These are phyloP conservation scores for Cordyceps militaris DNA, from an alignment of 2,329 filamentous ascomycete species.

Conservation along the genomic window DNA sequence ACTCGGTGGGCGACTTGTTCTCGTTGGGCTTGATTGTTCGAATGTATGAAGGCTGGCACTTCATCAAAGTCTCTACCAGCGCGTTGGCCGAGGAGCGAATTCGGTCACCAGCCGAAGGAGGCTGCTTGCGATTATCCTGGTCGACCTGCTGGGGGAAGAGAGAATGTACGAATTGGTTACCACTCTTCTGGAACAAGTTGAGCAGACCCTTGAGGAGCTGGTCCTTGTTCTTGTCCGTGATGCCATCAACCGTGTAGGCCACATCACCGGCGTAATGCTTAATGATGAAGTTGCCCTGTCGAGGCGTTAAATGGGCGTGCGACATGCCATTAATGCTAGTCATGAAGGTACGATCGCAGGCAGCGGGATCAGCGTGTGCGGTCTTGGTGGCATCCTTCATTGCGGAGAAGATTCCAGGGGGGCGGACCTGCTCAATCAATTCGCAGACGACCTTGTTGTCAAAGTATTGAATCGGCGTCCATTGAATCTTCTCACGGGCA, in stretches of 20 bases:
- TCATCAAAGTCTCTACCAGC: slow-evolving; percentile 91
- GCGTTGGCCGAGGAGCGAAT: slow-evolving; percentile 94
- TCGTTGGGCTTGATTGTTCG: slow-evolving; percentile 99
- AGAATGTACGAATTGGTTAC: slow-evolving; percentile 78
- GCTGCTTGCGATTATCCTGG: slow-evolving; percentile 89
- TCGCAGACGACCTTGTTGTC: slow-evolving; percentile 99
- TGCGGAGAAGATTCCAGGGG: slow-evolving; percentile 87
- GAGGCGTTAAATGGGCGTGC: slow-evolving; percentile 82
- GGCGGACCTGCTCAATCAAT: slow-evolving; percentile 84
- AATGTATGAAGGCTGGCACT: slow-evolving; percentile 94
- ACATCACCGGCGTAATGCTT: slow-evolving; percentile 99
- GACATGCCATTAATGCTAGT: slow-evolving; percentile 85
- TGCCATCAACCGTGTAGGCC: slow-evolving; percentile 86
- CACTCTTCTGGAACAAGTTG: slow-evolving; percentile 75
- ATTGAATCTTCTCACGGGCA: slow-evolving; percentile 89
- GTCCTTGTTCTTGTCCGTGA: slow-evolving; percentile 99
- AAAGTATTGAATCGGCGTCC: slow-evolving; percentile 99
- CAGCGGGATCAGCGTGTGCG: slow-evolving; percentile 90
- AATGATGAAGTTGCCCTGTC: slow-evolving; percentile 95
- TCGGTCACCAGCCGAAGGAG: slow-evolving; percentile 91
- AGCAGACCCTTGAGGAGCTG: slow-evolving; percentile 90
- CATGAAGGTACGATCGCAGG: slow-evolving; percentile 93
- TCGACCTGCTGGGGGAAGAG: slow-evolving; percentile 92
- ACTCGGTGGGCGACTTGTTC: slow-evolving; percentile 92
- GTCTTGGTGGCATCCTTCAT: slow-evolving; percentile 97